Conservation (phyloP, 2,329 filamentous ascomycete genomes). For the Pseudocercospora pini-densiflorae region DNA sequence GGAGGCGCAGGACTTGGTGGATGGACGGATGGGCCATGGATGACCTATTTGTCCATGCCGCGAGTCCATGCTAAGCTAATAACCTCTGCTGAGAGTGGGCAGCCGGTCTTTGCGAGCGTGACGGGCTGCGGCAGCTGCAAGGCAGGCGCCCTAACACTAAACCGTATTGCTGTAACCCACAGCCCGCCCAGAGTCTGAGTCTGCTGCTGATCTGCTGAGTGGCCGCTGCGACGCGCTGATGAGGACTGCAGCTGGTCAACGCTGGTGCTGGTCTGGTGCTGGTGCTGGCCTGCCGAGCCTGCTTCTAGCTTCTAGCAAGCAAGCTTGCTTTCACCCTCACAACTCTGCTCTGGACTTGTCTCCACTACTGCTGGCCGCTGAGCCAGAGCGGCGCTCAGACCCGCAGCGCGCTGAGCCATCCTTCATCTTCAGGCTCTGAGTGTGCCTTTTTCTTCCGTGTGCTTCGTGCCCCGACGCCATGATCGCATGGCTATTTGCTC, state of each 20-base stretch:
- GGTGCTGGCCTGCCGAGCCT: constrained; percentile 7
- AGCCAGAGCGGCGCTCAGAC: constrained; percentile 2
- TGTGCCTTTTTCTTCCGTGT: constrained; percentile 13
- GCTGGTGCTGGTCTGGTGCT: not conserved
- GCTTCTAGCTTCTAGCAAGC: not conserved
- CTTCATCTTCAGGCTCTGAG: not conserved
- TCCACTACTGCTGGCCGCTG: not conserved
- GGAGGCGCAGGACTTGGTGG: not conserved
- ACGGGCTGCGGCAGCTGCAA: not conserved
- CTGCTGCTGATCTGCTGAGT: constrained; percentile 2
- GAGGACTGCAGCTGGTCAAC: not conserved
- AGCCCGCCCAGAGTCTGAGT: constrained; percentile 1
- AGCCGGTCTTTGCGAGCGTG: not conserved
- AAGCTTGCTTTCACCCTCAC: not conserved
- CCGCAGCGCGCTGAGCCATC: constrained; percentile 10
- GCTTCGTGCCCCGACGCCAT: constrained; percentile 30
- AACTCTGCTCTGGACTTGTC: not conserved
- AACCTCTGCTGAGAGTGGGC: not conserved
- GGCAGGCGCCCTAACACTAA: not conserved
- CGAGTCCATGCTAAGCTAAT: not conserved
- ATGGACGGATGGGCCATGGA: constrained; percentile 8
- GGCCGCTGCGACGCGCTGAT: constrained; percentile 3
- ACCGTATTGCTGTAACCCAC: not conserved
- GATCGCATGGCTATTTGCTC: constrained; percentile 30
- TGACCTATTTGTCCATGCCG: constrained; percentile 3